A percentile compares a stretch with the other conserved stretches of the same genome.
These are phyloP conservation scores for Santalum album DNA, from an alignment of 164 flowering plant genomes.

Conservation along the genomic window DNA sequence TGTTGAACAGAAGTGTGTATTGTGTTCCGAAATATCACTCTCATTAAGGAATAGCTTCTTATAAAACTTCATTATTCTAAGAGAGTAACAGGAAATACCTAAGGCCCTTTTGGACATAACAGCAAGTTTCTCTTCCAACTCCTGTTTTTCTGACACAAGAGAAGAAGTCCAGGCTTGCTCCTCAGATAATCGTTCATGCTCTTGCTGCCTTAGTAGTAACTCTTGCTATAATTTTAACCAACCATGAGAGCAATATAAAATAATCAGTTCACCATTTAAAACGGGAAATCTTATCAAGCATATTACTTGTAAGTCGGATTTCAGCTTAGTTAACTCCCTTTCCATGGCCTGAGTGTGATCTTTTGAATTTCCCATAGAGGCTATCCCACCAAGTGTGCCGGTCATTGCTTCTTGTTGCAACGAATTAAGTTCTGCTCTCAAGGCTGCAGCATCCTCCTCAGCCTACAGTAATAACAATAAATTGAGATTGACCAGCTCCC, in stretches of 20 bases:
- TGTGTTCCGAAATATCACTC: too few species aligned
- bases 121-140: constrained; percentile 55
- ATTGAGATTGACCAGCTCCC: background rate
- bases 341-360: constrained; percentile 63
- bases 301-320: constrained; percentile 60
- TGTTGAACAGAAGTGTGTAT: too few species aligned
- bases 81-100: constrained; percentile 27
- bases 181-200: constrained; percentile 48
- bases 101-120: constrained; percentile 31
- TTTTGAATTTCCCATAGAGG: constrained; percentile 36
- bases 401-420: constrained; percentile 72
- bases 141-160: constrained; percentile 60
- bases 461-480: constrained; percentile 45
- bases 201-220: constrained; percentile 61
- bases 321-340: constrained; percentile 60
- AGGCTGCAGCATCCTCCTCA: constrained; percentile 84
- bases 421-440: constrained; percentile 78
- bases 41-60: background rate
- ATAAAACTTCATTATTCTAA: background rate
- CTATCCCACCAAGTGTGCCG: constrained; percentile 27
- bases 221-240: constrained; percentile 42
- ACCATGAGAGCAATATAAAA: constrained; percentile 9
- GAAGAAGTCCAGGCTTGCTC: constrained; percentile 52
- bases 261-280: background rate
- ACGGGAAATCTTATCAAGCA: background rate